Conservation (phyloP, 1,284 basidiomycete genomes). For the Ustilago bromivora region DNA sequence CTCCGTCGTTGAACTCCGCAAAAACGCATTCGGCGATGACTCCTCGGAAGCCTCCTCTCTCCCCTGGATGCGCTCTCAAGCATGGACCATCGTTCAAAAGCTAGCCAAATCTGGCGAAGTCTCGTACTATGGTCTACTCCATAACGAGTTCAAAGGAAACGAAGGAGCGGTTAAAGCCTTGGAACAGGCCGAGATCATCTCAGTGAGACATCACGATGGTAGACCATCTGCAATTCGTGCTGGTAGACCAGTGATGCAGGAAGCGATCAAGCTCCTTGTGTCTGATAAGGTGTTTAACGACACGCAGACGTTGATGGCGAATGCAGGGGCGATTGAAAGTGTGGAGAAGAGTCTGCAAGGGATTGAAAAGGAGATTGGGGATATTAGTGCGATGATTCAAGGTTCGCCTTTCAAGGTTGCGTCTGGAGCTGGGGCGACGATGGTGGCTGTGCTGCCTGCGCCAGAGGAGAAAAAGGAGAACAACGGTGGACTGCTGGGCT, state of each 20-base stretch:
- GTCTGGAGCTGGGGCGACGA: constrained; percentile 40
- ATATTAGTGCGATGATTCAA: constrained; percentile 52
- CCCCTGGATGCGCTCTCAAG: constrained; percentile 87
- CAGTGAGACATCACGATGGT: constrained; percentile 82
- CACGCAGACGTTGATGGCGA: constrained; percentile 78
- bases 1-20: constrained; percentile 84
- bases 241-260: constrained; percentile 88
- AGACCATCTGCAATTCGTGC: constrained; percentile 86
- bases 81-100: constrained; percentile 83
- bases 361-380: constrained; percentile 81
- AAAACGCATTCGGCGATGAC: constrained; percentile 93
- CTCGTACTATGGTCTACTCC: constrained; percentile 82
- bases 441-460: constrained; percentile 27
- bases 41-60: constrained; percentile 82
- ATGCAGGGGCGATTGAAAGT: constrained; percentile 74
- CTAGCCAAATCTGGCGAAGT: constrained; percentile 81
- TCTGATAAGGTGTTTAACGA: constrained; percentile 84
- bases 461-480: constrained; percentile 14
- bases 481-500: neutral
- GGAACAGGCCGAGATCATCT: constrained; percentile 90
- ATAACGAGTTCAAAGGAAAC: constrained; percentile 91
- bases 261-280: constrained; percentile 84
- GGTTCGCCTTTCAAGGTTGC: constrained; percentile 68
- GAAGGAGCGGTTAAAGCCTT: constrained; percentile 83
- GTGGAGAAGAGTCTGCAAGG: constrained; percentile 78